phyloP scores from a whole-genome alignment of 345 rosid species.

The Eucalyptus cloeziana region DNA sequence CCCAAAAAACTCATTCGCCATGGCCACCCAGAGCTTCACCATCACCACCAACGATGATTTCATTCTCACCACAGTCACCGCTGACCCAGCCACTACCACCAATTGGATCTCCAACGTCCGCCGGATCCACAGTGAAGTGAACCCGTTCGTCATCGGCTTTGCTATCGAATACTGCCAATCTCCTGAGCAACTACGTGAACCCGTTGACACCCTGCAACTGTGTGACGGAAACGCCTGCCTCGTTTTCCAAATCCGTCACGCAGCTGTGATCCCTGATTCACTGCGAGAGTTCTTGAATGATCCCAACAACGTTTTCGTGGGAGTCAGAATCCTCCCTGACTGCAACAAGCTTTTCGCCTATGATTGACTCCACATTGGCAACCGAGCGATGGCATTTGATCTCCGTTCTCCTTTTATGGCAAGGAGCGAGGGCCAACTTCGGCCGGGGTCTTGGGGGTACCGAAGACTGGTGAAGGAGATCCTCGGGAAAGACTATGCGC shows the following conservation, averaged over 20 bases:
- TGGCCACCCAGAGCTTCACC: rapidly evolving
- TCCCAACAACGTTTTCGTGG: background rate
- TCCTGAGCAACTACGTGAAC: background rate
- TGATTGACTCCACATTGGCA: background rate
- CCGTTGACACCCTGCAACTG: background rate
- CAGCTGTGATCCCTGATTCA: background rate
- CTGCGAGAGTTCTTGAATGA: background rate
- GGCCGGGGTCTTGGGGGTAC: no score
- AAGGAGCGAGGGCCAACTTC: background rate
- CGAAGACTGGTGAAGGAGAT: no score
- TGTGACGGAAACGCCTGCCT: background rate
- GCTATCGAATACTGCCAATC: no score
- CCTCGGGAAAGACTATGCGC: no score
- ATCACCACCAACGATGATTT: no score
- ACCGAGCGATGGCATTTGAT: rapidly evolving
- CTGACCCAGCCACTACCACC: no score
- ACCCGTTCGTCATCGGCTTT: rapidly evolving
- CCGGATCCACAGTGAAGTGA: rapidly evolving
- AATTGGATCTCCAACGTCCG: no score
- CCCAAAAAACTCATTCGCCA: no score
- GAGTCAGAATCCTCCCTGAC: background rate
- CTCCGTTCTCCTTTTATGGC: background rate
- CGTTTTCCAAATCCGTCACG: background rate
- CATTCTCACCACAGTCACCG: no score
- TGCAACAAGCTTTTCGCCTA: background rate